Conservation (phyloP, 805 yeast genomes). For the Metschnikowia arizonensis region DNA sequence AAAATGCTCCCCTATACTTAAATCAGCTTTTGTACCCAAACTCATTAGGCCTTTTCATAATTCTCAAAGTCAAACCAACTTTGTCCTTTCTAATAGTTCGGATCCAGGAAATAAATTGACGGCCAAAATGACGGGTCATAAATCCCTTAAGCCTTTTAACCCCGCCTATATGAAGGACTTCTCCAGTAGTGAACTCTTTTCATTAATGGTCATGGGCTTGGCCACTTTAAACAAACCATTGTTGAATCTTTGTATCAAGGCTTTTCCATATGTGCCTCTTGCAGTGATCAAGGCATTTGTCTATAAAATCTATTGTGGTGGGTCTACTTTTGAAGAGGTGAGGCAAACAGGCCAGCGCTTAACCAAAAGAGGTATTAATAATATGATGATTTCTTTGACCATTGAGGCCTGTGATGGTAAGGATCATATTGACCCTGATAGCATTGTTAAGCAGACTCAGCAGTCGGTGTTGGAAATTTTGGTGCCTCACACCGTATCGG, state of each 20-base stretch:
- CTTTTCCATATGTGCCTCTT: slow-evolving; percentile 74
- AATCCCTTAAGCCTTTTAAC: slow-evolving; percentile 14
- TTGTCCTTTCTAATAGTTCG: slow-evolving; percentile 8
- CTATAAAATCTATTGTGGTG: slow-evolving; percentile 86
- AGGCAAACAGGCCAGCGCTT: slow-evolving; percentile 64
- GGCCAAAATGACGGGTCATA: no score
- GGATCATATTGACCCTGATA: slow-evolving; percentile 53
- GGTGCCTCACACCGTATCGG: slow-evolving; percentile 64
- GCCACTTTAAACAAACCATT: slow-evolving; percentile 64
- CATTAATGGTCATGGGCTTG: slow-evolving; percentile 63
- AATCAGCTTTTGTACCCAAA: neutral
- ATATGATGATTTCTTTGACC: slow-evolving; percentile 93
- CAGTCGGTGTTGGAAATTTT: slow-evolving; percentile 64
- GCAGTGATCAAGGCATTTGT: slow-evolving; percentile 65
- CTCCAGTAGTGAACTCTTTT: slow-evolving; percentile 52
- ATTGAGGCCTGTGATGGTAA: slow-evolving; percentile 90
- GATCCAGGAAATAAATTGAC: slow-evolving; percentile 9
- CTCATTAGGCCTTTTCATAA: slow-evolving; percentile 10
- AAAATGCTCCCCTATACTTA: slow-evolving; percentile 1
- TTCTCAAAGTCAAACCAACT: slow-evolving; percentile 11
- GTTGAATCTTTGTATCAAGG: slow-evolving; percentile 54
- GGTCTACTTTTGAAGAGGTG: slow-evolving; percentile 71
- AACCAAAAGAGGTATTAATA: slow-evolving; percentile 71
- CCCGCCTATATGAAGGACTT: slow-evolving; percentile 38
- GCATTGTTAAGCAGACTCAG: slow-evolving; percentile 60